Percentiles rank a stretch among this genome's conserved stretches.
These are phyloP conservation scores for Macrolepiota dolichaula DNA, from an alignment of 768 basidiomycete genomes.

Conservation along the genomic window DNA sequence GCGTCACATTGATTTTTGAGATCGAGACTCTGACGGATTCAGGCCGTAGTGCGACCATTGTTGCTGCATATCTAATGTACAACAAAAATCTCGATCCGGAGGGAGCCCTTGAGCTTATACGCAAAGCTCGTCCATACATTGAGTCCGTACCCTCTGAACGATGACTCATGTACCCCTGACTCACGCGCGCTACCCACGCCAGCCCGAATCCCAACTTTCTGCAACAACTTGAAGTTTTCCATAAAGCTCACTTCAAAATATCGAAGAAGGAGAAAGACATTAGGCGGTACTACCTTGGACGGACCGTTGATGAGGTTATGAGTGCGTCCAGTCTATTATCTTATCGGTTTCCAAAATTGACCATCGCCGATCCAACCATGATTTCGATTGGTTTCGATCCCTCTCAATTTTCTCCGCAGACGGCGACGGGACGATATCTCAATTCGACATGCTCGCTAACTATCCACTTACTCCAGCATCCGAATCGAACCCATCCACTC, in stretches of 20 bases:
- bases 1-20: not conserved
- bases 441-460: constrained; percentile 74
- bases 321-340: constrained; percentile 44
- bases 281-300: constrained; percentile 81
- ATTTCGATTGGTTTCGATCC: not conserved
- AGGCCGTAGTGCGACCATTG: constrained; percentile 85
- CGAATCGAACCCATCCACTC: constrained; percentile 58
- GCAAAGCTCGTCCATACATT: constrained; percentile 59
- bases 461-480: constrained; percentile 59
- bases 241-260: constrained; percentile 67
- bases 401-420: constrained; percentile 40
- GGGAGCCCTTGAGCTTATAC: constrained; percentile 67
- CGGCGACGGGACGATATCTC: constrained; percentile 65
- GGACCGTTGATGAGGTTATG: constrained; percentile 71
- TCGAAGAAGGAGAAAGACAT: constrained; percentile 64
- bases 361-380: not conserved
- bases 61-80: constrained; percentile 88
- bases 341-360: constrained; percentile 5
- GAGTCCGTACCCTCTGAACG: constrained; percentile 47
- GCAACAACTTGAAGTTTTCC: constrained; percentile 76
- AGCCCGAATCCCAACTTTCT: constrained; percentile 90
- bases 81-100: constrained; percentile 51
- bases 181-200: not conserved
- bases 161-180: not conserved
- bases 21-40: constrained; percentile 4